Base-by-base conservation (phyloP, 2,329 filamentous ascomycete species). In the Domatiomyces catenatus region DNA sequence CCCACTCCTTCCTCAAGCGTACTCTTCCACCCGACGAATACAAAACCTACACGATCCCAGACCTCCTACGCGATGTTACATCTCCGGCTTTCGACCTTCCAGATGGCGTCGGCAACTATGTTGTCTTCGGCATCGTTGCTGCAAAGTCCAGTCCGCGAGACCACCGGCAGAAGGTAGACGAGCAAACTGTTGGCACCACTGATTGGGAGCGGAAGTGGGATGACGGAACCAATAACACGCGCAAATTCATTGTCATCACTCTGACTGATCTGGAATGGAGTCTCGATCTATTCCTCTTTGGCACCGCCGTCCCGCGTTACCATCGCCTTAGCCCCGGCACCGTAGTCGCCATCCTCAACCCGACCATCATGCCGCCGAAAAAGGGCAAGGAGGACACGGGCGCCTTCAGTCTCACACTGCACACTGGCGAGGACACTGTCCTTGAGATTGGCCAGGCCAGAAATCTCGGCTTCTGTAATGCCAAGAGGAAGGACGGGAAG, bases 241-340 rank as follows among this genome's bases (percentile, higher is more conserved):
- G 83, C 47, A 95, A 94, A 65, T 98, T 93, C 70, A 95, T 98
- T 85, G 83, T 90, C 1, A 71, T 98, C 54, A 86, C 80, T 1
- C 73, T 98, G 2, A 87, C 86, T 0, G 90, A 98, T 65, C 72
- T 98, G 8, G 83, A 87, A 60, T 94, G 82, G 79, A 87, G 94
- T 59, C 67, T 98, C 10, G 89, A 96, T 56, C 75, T 96, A 43
- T 96, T 88, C 60, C 77, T 98, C 12, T 98, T 98, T 67, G 85
- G 86, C 60, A 81, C 83, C 0, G 93, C 87, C 5, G 95, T 96
- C 60, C 83, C 86, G 15, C 81, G 85, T 50, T 98, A 92, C 70
- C 96, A 90, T 83, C 94, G 94, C 63, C 72, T 96, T n/a, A 81
- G 81, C 0, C 78, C 86, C 1, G 92, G 92, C n/a, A 95, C 89